Conservation (phyloP, 257 asterid genomes). For the Ilex aquifolium region DNA sequence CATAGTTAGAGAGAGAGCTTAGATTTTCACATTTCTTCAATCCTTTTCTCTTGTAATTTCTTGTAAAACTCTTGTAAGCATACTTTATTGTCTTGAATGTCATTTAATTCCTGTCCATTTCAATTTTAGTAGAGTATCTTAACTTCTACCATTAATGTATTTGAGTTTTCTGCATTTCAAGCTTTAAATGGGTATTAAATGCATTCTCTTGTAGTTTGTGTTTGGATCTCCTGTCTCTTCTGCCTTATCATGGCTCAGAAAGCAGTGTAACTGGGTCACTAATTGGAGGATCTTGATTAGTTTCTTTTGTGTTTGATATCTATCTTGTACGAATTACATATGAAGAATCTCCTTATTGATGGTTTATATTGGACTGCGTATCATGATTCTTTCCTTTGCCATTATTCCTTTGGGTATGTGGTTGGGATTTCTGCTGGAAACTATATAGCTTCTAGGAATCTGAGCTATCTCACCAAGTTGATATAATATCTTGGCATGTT, state of each 20-base stretch:
- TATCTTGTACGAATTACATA: constrained; percentile 3
- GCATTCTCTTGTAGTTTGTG: too few relatives aligned
- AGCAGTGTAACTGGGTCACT: background rate
- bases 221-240: too few relatives aligned
- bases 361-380: constrained; percentile 6
- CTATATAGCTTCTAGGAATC: constrained; percentile 8
- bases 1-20: too few relatives aligned
- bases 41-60: too few relatives aligned
- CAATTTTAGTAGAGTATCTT: too few relatives aligned
- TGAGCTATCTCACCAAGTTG: constrained; percentile 9
- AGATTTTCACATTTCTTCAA: too few relatives aligned
- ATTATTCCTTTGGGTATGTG: constrained; percentile 6
- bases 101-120: too few relatives aligned
- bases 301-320: background rate
- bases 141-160: too few relatives aligned
- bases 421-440: constrained; percentile 14
- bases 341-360: constrained; percentile 8
- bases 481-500: constrained; percentile 11
- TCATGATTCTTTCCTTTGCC: background rate
- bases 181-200: too few relatives aligned
- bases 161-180: too few relatives aligned
- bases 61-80: too few relatives aligned
- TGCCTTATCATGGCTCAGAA: background rate
- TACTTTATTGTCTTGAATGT: too few relatives aligned
- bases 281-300: constrained; percentile 9